Percentiles rank a stretch among this genome's conserved stretches.
Evolutionary conservation across 306 rosid genomes (phyloP).

Genomic region (Hylodesmum podocarpum): DNA sequence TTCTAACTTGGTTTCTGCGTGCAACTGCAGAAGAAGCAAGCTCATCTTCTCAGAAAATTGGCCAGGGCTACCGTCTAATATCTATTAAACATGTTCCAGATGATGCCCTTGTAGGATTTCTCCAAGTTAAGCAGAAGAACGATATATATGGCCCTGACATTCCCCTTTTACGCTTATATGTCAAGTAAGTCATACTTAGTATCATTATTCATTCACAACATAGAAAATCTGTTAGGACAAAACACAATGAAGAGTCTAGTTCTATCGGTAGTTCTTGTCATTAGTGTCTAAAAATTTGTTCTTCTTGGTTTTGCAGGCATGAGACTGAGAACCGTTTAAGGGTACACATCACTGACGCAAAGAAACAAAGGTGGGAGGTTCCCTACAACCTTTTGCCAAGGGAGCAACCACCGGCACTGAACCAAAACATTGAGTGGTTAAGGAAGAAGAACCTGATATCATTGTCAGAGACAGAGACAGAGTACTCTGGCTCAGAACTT

Average conservation of each 20-base stretch:
- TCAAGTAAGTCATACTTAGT: slow-evolving; percentile 51
- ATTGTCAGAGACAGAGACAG: slow-evolving; percentile 40
- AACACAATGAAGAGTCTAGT: too few relatives aligned
- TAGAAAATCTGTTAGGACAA: too few relatives aligned
- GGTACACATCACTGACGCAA: slow-evolving; percentile 74
- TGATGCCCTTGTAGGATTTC: slow-evolving; percentile 66
- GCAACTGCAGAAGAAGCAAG: background rate
- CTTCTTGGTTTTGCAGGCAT: slow-evolving; percentile 47
- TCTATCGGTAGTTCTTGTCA: too few relatives aligned
- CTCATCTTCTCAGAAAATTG: slow-evolving; percentile 52
- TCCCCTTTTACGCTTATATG: slow-evolving; percentile 63
- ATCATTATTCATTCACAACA: background rate
- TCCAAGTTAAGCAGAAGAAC: slow-evolving; percentile 59
- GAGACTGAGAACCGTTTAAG: slow-evolving; percentile 71
- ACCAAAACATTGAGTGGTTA: slow-evolving; percentile 34
- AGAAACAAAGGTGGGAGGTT: slow-evolving; percentile 83
- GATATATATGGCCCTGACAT: slow-evolving; percentile 71
- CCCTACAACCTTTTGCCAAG: slow-evolving; percentile 79
- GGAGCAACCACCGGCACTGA: slow-evolving; percentile 55
- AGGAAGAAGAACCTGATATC: slow-evolving; percentile 36
- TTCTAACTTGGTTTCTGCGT: slow-evolving; percentile 29
- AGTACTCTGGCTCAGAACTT: slow-evolving; percentile 54
- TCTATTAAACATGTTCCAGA: slow-evolving; percentile 58
- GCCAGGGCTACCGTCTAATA: slow-evolving; percentile 75
- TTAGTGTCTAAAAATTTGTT: too few relatives aligned